Conservation (phyloP, 768 basidiomycete species). For the Inosperma sp. region DNA sequence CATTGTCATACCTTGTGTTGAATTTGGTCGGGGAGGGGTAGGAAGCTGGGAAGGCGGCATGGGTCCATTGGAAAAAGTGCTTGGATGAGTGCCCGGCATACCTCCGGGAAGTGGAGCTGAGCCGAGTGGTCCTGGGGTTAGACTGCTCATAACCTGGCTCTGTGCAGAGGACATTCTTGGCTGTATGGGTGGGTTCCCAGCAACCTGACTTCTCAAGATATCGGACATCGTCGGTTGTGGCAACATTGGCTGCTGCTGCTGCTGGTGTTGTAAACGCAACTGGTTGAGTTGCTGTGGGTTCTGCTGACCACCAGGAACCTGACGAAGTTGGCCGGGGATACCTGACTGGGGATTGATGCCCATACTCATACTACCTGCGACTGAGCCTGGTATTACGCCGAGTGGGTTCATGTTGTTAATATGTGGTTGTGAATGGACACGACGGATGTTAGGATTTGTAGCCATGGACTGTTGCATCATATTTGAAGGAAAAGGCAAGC, state of each 20-base stretch:
- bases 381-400: conserved; percentile 30
- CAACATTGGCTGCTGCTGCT: conserved; percentile 39
- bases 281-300: conserved; percentile 22
- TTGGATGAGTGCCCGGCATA: conserved; percentile 35
- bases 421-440: conserved; percentile 57
- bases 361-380: conserved; percentile 37
- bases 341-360: conserved; percentile 41
- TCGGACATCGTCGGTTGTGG: conserved; percentile 12
- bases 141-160: conserved; percentile 46
- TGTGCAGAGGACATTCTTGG: conserved; percentile 41
- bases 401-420: conserved; percentile 32
- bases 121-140: conserved; percentile 34
- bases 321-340: conserved; percentile 38
- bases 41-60: conserved; percentile 36
- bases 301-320: conserved; percentile 30
- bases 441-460: conserved; percentile 39
- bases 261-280: conserved; percentile 34
- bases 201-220: conserved; percentile 33
- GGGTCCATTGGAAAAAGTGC: conserved; percentile 36
- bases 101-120: conserved; percentile 29
- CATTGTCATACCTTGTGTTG: conserved; percentile 39
- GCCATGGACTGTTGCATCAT: conserved; percentile 38
- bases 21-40: conserved; percentile 41
- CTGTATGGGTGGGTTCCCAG: conserved; percentile 29
- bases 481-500: conserved; percentile 39